phyloP scores from a whole-genome alignment of 371 early-diverging fungal species.

The Gilbertella persicaria region DNA sequence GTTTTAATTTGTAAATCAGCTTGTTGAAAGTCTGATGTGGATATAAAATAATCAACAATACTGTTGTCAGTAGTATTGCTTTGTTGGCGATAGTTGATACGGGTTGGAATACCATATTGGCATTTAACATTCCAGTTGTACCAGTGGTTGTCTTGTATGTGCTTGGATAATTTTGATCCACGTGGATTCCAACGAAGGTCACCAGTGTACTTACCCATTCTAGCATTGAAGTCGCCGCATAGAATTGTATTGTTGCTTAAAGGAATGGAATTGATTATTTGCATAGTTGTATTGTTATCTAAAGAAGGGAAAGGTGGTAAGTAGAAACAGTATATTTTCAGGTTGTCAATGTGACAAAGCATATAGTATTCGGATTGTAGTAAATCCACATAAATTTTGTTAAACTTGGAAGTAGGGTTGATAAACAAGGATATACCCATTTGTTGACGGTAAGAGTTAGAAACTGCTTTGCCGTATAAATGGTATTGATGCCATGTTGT shows the following conservation, averaged over 20 bases:
- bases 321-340: too few species aligned
- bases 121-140: not conserved
- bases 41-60: slow-evolving; percentile 1
- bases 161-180: not conserved
- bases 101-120: not conserved
- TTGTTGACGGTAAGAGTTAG: too few species aligned
- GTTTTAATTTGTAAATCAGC: not conserved
- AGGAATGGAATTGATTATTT: too few species aligned
- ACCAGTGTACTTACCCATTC: not conserved
- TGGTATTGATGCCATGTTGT: too few species aligned
- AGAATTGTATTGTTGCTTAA: slow-evolving; percentile 6
- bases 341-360: too few species aligned
- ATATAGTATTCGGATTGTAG: too few species aligned
- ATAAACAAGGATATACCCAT: too few species aligned
- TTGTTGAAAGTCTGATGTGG: not conserved
- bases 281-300: too few species aligned
- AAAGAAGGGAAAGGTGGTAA: too few species aligned
- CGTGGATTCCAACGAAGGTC: not conserved
- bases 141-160: not conserved
- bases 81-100: not conserved
- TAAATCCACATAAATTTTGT: too few species aligned
- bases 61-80: not conserved
- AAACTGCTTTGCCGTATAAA: too few species aligned
- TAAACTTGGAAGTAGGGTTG: too few species aligned
- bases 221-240: slow-evolving; percentile 14